A percentile compares a stretch with the other conserved stretches of the same genome.
These are phyloP conservation scores for Suhomyces terraborum DNA, from an alignment of 1,139 yeast genomes.

Conservation along the genomic window DNA sequence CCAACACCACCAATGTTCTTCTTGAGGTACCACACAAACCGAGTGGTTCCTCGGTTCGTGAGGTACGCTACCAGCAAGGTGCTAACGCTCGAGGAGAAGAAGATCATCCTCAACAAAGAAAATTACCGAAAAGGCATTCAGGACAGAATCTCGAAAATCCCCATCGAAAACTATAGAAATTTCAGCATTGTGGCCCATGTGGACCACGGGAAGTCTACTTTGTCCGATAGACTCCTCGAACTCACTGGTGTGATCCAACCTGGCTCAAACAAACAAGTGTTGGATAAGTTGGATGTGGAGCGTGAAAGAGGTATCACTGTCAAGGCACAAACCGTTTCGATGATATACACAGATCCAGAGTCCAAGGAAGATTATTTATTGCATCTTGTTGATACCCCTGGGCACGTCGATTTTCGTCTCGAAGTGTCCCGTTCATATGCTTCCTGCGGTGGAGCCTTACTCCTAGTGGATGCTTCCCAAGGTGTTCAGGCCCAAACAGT, in stretches of 20 bases:
- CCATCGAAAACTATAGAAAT: slow-evolving; percentile 80
- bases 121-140: slow-evolving; percentile 35
- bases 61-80: slow-evolving; percentile 12
- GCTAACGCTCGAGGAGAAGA: slow-evolving; percentile 31
- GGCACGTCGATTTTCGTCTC: slow-evolving; percentile 94
- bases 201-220: slow-evolving; percentile 94
- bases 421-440: slow-evolving; percentile 95
- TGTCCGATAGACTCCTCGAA: slow-evolving; percentile 84
- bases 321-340: slow-evolving; percentile 94
- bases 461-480: slow-evolving; percentile 91
- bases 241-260: slow-evolving; percentile 85
- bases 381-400: slow-evolving; percentile 96
- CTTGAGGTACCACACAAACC: background rate
- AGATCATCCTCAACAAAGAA: slow-evolving; percentile 34
- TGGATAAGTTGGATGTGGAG: slow-evolving; percentile 64
- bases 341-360: slow-evolving; percentile 75
- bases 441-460: slow-evolving; percentile 91
- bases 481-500: slow-evolving; percentile 98
- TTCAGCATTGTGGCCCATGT: slow-evolving; percentile 97
- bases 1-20: background rate
- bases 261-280: slow-evolving; percentile 78
- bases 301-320: slow-evolving; percentile 83
- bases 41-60: background rate
- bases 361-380: slow-evolving; percentile 66
- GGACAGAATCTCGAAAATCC: slow-evolving; percentile 69